Evolutionary conservation across 2,329 filamentous ascomycete genomes (phyloP), one percentile per base, ranked within the genome.

Genomic region (Tricladium varicosporioides): DNA sequence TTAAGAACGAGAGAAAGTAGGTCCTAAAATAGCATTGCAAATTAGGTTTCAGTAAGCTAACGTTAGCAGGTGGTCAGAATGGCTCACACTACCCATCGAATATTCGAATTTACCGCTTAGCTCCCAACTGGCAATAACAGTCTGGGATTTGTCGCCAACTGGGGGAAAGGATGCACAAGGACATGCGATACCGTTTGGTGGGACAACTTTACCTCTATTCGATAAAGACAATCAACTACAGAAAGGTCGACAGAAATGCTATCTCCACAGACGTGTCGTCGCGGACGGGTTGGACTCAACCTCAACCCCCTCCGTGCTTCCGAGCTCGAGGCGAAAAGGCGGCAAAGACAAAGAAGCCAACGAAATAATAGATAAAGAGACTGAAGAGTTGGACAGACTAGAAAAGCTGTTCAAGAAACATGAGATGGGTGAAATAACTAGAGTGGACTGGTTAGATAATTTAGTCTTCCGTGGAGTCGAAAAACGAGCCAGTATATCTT

Each of bases 381-480:
- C 76, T n/a, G 86, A 91, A 53, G 94, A 99, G 73, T 81, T 97
- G 60, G 92, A 97, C 66, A 82, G 94, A 15, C 82, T 99, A 64
- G 92, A 97, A 69, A 87, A 85, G 53, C 74, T 97, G 18, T 89
- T 99, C 70, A 99, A 99, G 75, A 96, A 96, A 74, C 94, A 97
- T 69, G 95, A 99, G 70, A 95, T 97, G 88, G 92, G 92, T 15
- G 94, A 99, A 71, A 93, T 99, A 22, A 86, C 91, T 0, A 85
- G 92, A 14, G 89, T 96, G 48, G 91, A 95, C 67, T 99, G 94
- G 95, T 82, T 99, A 45, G 94, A 99, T 71, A 90, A 94, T 68
- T 81, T 97, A 65, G 92, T 97, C 2, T 99, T 96, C 71, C 86
- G 93, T 43, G 88, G 88, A 51, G 87, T 96, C 58, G 93, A 96